Base-by-base conservation (phyloP, 2,329 filamentous ascomycete genomes). In the Coniella vitis region DNA sequence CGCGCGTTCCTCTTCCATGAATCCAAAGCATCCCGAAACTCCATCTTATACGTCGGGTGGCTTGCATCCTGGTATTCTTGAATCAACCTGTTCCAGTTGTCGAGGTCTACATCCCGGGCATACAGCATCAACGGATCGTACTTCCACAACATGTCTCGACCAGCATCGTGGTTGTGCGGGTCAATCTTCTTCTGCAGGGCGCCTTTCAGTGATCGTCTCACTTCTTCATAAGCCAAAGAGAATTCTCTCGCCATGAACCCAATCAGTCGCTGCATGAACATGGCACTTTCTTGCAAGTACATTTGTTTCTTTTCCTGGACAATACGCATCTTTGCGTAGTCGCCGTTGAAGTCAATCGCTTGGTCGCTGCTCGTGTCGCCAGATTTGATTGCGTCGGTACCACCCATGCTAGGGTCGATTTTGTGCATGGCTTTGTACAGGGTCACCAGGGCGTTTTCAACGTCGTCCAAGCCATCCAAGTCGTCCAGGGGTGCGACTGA, bases 241-340 rank as follows among this genome's bases (percentile, higher is more conserved):
- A 95, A 95, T 51, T 87, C 86, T 40, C 83, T 76, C 17, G 83
- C 80, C 78, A 97, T 86, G 63, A 90, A 91, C 45, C 87, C 83
- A 55, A 86, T 83, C 13, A 96, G 73, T 40, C 90, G 80, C 53
- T 83, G 80, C 60, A 95, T 77, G 63, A 97, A 96, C 46, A 79
- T 69, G 19, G 76, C 71, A 56, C 84, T 89, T 63, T 95, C 87
- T 13, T 81, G 75, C 49, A 84, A 74, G 61, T 96, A 98, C 62
- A 88, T 84, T 55, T 94, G 86, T 65, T 90, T 93, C 76, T 95
- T 96, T 65, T 97, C 90, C 58, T 90, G 87, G 21, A 98, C 81
- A 36, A 95, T 90, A 47, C 87, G 83, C 91, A 98, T 97, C 57
- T 88, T 85, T 31, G 87, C 88, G 54, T 85, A 89, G 60, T 89